These are phyloP conservation scores for Mortierella sp. DNA, from an alignment of 371 early-diverging fungal species.

Conservation along the genomic window DNA sequence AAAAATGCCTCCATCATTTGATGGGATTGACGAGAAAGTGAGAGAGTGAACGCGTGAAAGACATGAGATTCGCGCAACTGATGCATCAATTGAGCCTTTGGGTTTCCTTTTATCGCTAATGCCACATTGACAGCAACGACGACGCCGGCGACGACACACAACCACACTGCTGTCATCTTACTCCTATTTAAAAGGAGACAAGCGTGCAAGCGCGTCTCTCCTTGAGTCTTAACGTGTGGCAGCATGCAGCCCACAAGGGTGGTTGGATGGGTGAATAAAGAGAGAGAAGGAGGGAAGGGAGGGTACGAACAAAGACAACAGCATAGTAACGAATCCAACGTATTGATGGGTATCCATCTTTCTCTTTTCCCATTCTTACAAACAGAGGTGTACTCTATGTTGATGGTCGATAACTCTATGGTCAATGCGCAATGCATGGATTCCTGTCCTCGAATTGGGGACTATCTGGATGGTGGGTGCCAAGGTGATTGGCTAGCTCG, in stretches of 20 bases:
- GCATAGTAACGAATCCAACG: background rate
- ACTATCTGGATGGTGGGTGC: background rate
- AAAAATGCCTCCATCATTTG: background rate
- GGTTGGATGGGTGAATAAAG: background rate
- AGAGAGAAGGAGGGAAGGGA: background rate
- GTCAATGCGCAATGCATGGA: background rate
- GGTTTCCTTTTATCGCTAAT: background rate
- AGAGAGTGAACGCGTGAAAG: background rate
- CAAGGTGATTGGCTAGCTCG: background rate
- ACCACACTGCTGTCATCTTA: background rate
- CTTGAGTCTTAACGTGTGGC: background rate
- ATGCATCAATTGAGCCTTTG: background rate
- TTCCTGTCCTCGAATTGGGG: background rate
- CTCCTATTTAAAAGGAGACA: background rate
- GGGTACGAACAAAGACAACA: background rate
- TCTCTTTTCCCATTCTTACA: background rate
- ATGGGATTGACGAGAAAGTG: background rate
- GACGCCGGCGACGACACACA: background rate
- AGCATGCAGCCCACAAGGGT: constrained; percentile 4
- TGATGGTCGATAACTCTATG: background rate
- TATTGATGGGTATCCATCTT: background rate
- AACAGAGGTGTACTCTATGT: background rate
- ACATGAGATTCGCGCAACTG: background rate
- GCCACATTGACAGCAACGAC: background rate
- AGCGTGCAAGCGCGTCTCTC: background rate